These are phyloP conservation scores for Saccharomycopsis javanensis DNA, from an alignment of 805 yeast species.

Conservation along the genomic window DNA sequence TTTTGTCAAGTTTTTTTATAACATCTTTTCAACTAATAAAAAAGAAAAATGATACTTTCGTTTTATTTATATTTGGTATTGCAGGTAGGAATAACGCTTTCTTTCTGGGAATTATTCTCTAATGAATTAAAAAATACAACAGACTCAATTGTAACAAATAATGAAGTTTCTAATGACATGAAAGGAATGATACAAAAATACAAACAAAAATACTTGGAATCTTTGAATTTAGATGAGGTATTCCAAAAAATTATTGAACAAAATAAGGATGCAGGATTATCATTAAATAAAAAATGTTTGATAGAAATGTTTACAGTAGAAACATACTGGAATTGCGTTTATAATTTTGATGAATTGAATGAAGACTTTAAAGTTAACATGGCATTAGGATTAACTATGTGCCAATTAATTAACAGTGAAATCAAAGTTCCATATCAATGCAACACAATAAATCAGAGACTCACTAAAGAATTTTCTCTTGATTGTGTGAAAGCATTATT, in stretches of 20 bases:
- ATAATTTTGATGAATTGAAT: not conserved
- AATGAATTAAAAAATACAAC: not conserved
- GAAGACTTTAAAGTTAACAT: not conserved
- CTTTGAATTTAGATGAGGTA: not conserved
- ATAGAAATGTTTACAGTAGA: not conserved
- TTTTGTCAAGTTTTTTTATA: too few relatives aligned
- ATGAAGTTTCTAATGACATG: not conserved
- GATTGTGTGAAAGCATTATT: conserved; percentile 5
- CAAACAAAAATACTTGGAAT: not conserved
- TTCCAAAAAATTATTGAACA: not conserved
- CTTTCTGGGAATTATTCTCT: not conserved
- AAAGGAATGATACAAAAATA: not conserved
- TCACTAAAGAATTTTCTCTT: not conserved
- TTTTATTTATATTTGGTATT: not conserved
- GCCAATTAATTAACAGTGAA: not conserved
- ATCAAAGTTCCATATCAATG: not conserved
- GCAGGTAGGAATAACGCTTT: not conserved
- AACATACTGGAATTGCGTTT: conserved; percentile 1
- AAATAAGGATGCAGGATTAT: not conserved
- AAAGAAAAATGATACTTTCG: not conserved
- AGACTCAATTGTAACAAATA: too few relatives aligned
- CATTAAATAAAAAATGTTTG: not conserved
- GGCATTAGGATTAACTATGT: conserved; percentile 1
- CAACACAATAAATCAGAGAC: not conserved
- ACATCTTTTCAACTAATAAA: too few relatives aligned